Base-by-base conservation (phyloP, 352 stramenopile genomes). In the Phytopythium boreale region DNA sequence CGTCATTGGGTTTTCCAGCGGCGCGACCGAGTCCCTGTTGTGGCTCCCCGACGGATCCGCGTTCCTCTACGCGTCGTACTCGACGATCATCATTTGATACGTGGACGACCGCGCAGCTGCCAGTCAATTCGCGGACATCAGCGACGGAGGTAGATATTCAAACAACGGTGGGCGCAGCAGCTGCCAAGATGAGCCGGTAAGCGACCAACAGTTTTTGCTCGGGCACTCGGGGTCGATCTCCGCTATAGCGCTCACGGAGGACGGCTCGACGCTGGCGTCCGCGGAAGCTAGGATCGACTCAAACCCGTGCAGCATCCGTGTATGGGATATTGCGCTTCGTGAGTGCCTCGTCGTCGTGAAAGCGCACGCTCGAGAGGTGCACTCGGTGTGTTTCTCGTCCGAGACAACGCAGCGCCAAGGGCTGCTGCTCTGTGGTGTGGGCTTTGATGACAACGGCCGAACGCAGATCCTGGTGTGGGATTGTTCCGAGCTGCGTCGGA, bases 401-500 rank as follows among this genome's bases (percentile, higher is more conserved):
- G n/a, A 26, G 29, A 69, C 11, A 46, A 66, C 22, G 66, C 77
- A 67, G 47, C 37, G 36, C 5, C 74, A 47, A 47, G 29, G 52
- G 2, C 56, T 71, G 31, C n/a, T 80, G 11, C 69, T 93, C 0
- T 93, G 83, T 29, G 73, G 62, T 39, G 86, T 92, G 3, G 86
- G 86, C 31, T 68, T 70, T 0, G 84, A 94, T 56, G 82, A 84
- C 27, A 79, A 76, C 17, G 79, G 76, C 27, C 84, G 86, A 2
- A 92, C 82, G 2, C 82, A 93, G 61, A 76, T 96, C 24, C 75
- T 82, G n/a, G 68, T 95, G 5, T 96, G 82, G 81, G 80, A 93
- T 61, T 84, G 83, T 11, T 78, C 72, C 14, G 62, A 46, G 51
- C 55, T 79, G 39, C 43, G 62, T 62, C 37, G 61, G 43, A 43